A percentile compares a stretch with the other conserved stretches of the same genome.
phyloP scores from a whole-genome alignment of 1,139 yeast species.

The Yamadazyma blattariae region DNA sequence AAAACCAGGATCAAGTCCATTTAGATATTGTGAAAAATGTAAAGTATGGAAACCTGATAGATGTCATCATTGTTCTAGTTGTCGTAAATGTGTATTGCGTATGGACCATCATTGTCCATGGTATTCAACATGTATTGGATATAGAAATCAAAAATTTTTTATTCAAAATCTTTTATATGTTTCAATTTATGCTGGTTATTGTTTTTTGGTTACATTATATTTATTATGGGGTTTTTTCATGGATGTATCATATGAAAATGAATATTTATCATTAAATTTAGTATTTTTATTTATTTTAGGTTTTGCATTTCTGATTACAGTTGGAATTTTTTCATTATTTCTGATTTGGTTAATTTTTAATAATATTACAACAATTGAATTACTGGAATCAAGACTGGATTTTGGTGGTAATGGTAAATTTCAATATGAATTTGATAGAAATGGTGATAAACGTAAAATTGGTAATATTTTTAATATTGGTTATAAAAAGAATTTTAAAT shows the following conservation, averaged over 20 bases:
- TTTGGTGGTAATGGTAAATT: slow-evolving; percentile 28
- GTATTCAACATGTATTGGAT: slow-evolving; percentile 88
- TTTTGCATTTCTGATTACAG: slow-evolving; percentile 61
- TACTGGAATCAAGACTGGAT: slow-evolving; percentile 50
- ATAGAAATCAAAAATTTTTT: slow-evolving; percentile 20
- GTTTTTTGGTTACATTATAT: slow-evolving; percentile 36
- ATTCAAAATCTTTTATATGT: slow-evolving; percentile 69
- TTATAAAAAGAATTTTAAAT: slow-evolving; percentile 52
- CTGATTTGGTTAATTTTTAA: slow-evolving; percentile 55
- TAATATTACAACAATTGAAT: slow-evolving; percentile 82
- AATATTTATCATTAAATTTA: slow-evolving; percentile 54
- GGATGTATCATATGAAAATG: slow-evolving; percentile 33
- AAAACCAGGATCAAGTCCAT: slow-evolving; percentile 15
- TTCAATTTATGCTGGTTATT: slow-evolving; percentile 42
- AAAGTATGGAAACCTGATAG: slow-evolving; percentile 91
- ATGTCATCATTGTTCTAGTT: slow-evolving; percentile 81
- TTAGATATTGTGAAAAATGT: slow-evolving; percentile 56
- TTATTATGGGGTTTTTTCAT: slow-evolving; percentile 52
- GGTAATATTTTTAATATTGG: slow-evolving; percentile 83
- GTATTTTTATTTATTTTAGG: slow-evolving; percentile 60
- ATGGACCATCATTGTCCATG: slow-evolving; percentile 98
- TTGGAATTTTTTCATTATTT: slow-evolving; percentile 57
- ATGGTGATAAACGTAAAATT: slow-evolving; percentile 26
- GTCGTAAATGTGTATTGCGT: slow-evolving; percentile 65
- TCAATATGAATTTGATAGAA: slow-evolving; percentile 37